phyloP scores from a whole-genome alignment of 768 basidiomycete species.

The Lentinula aciculospora region DNA sequence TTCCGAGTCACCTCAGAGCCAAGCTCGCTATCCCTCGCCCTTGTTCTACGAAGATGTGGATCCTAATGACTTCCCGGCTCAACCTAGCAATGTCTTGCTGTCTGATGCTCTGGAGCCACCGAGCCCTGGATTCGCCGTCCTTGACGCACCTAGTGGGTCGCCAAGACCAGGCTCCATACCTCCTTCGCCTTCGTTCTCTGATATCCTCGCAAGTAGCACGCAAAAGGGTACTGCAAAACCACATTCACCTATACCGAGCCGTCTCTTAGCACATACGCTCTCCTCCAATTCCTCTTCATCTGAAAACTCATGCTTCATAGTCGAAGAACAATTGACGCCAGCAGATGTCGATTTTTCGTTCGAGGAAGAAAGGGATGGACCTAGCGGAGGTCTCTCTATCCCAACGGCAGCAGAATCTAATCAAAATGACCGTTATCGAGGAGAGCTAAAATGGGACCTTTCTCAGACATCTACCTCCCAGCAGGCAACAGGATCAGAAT shows the following conservation, averaged over 20 bases:
- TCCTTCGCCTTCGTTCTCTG: slow-evolving; percentile 7
- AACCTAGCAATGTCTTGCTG: neutral
- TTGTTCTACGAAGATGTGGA: neutral
- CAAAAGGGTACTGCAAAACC: neutral
- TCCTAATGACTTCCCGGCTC: neutral
- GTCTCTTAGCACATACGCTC: neutral
- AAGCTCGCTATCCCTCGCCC: neutral
- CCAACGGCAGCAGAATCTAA: neutral
- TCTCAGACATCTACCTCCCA: neutral
- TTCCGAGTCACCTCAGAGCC: neutral
- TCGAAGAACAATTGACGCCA: slow-evolving; percentile 7
- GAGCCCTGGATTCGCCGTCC: neutral
- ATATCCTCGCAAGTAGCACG: slow-evolving; percentile 1
- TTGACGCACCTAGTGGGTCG: neutral
- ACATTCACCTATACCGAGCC: neutral
- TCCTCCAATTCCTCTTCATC: neutral
- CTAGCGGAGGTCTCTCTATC: neutral
- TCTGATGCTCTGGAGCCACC: slow-evolving; percentile 1
- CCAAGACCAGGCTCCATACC: neutral
- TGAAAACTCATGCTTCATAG: neutral
- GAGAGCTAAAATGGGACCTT: neutral
- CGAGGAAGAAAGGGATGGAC: neutral
- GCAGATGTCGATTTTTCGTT: neutral
- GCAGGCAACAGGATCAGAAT: neutral
- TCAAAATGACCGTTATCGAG: neutral